Percentiles rank a stretch among this genome's conserved stretches.
Conservation (phyloP, 2,329 filamentous ascomycete genomes). For the Tetracladium maxilliforme region DNA sequence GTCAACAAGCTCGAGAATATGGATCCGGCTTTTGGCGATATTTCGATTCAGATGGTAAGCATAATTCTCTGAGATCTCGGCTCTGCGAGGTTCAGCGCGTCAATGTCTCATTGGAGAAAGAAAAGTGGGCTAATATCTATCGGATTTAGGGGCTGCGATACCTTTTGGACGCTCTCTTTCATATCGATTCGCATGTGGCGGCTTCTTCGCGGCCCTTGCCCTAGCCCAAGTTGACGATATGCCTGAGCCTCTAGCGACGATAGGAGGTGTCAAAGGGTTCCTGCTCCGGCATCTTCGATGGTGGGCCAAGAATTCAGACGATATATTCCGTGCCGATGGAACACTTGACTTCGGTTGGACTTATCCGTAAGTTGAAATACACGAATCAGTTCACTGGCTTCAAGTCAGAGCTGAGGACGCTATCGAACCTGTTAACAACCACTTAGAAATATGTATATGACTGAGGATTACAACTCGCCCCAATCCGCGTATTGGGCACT, state of each 20-base stretch:
- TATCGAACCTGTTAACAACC: constrained; percentile 1
- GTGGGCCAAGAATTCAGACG: constrained; percentile 23
- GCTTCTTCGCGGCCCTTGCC: constrained; percentile 28
- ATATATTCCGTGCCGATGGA: constrained; percentile 31
- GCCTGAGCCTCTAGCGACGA: constrained; percentile 18
- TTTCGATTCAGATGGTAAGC: constrained; percentile 25
- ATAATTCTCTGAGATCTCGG: too few relatives aligned
- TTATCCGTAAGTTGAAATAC: constrained; percentile 8
- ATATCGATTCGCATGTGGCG: constrained; percentile 32
- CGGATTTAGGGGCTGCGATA: constrained; percentile 25
- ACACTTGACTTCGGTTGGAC: constrained; percentile 30
- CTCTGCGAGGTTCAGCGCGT: neutral
- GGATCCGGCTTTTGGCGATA: constrained; percentile 26
- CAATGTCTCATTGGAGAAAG: neutral
- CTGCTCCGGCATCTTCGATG: constrained; percentile 32
- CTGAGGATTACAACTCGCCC: constrained; percentile 39
- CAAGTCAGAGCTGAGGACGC: neutral
- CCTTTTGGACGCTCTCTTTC: constrained; percentile 33
- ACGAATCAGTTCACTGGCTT: neutral
- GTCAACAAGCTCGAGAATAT: constrained; percentile 22
- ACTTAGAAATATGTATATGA: constrained; percentile 32
- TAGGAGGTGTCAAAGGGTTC: constrained; percentile 29
- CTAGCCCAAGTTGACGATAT: constrained; percentile 21
- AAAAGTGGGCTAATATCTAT: constrained; percentile 1
- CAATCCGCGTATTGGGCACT: constrained; percentile 39